Base-by-base conservation (phyloP, 495 filamentous ascomycete genomes). In the Aspergillus baeticus region DNA sequence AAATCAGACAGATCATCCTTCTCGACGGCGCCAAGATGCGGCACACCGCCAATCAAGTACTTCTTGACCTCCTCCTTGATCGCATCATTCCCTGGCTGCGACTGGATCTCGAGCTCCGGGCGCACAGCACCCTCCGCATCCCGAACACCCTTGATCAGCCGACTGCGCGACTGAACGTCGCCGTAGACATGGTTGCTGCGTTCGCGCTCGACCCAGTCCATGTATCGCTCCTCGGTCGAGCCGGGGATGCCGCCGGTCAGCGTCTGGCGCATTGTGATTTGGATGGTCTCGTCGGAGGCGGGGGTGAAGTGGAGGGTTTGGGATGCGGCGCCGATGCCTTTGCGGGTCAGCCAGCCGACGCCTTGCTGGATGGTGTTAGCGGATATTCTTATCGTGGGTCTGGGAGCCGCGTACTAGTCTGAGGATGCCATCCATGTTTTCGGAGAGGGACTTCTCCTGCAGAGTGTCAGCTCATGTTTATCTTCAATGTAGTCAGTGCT, bases 131-230 rank as follows among this genome's bases (percentile, higher is more conserved):
- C 55, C 14, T 58, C 55, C 4, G 10, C 38, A 1, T 39, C 48
- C 29, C 35, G 8, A 8, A 39, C 48, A 10, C 55, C 55, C 7
- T 38, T 10, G 29, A 58, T 38, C 11, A 58, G 39, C 15, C 23
- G 26, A 21, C 55, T 58, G 38, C 55, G 55, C 11, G 38, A 46
- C 6, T 39, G 10, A 0, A 42, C 43, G 29, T 58, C 48, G 0
- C 55, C 55, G 39, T 58, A 58, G 41, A 58, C 46, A 33, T 58
- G 55, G 37, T 58, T 58, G 55, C 37, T 52, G 26, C 55, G 55
- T 18, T 45, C 47, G 6, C 55, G 38, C 34, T 58, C 55, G 2
- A 35, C 48, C 55, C 55, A 58, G 48, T 58, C 55, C 55, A 52
- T 58, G 31, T 46, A 38, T 31, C 55, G 55, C 21, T 58, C 55